Conservation (phyloP, 805 yeast species). For the Pichia insulana region DNA sequence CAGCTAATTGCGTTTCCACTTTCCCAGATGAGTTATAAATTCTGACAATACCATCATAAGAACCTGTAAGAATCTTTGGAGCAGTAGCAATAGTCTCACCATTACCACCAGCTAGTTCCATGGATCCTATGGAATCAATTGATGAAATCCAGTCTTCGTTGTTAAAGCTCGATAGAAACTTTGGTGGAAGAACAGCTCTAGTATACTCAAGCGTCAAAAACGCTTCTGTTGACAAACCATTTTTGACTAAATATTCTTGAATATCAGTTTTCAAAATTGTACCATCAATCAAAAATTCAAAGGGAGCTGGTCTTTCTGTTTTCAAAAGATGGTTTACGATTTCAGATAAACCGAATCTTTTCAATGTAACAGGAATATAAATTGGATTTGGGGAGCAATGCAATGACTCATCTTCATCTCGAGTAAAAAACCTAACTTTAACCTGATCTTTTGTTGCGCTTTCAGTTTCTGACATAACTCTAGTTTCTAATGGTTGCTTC, state of each 20-base stretch:
- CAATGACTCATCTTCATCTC: constrained; percentile 68
- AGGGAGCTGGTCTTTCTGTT: constrained; percentile 65
- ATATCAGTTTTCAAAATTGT: constrained; percentile 68
- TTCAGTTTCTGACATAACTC: constrained; percentile 11
- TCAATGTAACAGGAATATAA: constrained; percentile 77
- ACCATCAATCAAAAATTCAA: constrained; percentile 87
- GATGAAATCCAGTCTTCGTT: constrained; percentile 96
- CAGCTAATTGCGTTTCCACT: constrained; percentile 70
- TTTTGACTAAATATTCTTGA: constrained; percentile 64
- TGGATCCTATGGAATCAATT: constrained; percentile 38
- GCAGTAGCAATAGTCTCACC: constrained; percentile 29
- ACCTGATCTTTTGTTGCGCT: constrained; percentile 36
- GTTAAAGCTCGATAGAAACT: constrained; percentile 74
- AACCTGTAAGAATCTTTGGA: constrained; percentile 70
- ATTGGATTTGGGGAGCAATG: constrained; percentile 76
- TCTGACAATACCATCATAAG: constrained; percentile 86
- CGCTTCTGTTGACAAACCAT: constrained; percentile 79
- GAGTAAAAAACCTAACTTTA: constrained; percentile 74
- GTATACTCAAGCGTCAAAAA: constrained; percentile 80
- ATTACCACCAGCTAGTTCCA: constrained; percentile 23
- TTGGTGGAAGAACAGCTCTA: constrained; percentile 90
- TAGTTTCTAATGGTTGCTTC: too few species aligned
- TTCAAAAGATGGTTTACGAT: constrained; percentile 83
- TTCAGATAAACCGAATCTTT: constrained; percentile 89
- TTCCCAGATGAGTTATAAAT: constrained; percentile 78